Evolutionary conservation across 1,284 basidiomycete genomes (phyloP), one percentile per base, ranked within the genome.

Genomic region (Marasmius tenuissimus): DNA sequence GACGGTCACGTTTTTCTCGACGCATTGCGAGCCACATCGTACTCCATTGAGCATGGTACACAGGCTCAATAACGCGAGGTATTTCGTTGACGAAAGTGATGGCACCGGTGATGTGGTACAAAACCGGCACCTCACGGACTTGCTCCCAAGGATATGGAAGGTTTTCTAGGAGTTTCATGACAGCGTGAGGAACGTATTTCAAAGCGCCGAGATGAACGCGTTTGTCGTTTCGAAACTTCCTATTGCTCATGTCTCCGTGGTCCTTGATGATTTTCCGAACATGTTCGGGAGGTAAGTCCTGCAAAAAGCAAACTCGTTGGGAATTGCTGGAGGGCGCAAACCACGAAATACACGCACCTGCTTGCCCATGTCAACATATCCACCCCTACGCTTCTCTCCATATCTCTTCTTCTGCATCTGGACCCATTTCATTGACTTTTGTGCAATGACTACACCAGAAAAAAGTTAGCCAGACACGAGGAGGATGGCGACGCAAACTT

Each of bases 21-120:
- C 97, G 86, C 97, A 99, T 99, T 20, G 97, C 97, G 42, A 99
- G 83, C 97, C 97, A 99, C 97, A 99, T 99, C 4, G 94, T 93
- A 70, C 95, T 96, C 97, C 97, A 99, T 72, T 99, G 97, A 0
- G 97, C 96, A 74, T 99, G 97, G 76, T 98, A 99, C 20, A 99
- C 87, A 5, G 97, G 97, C 73, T 98, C 96, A 63, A 99, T 93
- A 66, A 99, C 89, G 53, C 94, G 91, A 55, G 97, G 97, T 47
- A 98, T 92, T 76, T 99, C 96, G 78, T 99, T 99, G 70, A 99
- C 96, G 72, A 99, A 99, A 1, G 97, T 99, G 76, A 99, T 99
- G 55, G 97, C 97, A 68, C 97, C 97, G n/a, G 97, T 98, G 71
- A 99, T 96, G 72, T 98, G 96, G 78, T 98, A 98, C 62, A 98